Evolutionary conservation across 805 yeast species (phyloP), one percentile per base, ranked within the genome.

Genomic region (Monosporozyma unispora): DNA sequence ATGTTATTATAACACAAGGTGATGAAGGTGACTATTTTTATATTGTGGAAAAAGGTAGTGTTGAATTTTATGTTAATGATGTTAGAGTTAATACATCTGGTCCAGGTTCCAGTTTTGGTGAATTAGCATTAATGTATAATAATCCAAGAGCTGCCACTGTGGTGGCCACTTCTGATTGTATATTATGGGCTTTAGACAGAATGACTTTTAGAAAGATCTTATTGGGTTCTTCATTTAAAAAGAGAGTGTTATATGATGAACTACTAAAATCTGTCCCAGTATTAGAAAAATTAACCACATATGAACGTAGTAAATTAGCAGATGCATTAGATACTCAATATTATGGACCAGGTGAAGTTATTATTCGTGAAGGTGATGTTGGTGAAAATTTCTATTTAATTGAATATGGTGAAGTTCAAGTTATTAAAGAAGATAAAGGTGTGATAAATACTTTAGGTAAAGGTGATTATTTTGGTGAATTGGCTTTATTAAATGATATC

Each of bases 81-180:
- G 64, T 76, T 42, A 77, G 80, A 60, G 91, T 89, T 37, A 82
- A 79, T 62, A 73, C 84, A 1, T 77, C 87, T n/a, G 84, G 87
- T 9, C 81, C 87, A 38, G 97, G 98, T 6, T 80, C 95, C 4
- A 82, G 91, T 43, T 93, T 93, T 69, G 99, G 99, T 63, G 99
- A 93, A 69, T 77, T 93, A 61, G 99, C 99, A 3, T 76, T 93
- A 59, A 89, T 93, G 96, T 91, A 93, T 72, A 91, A 93, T 67
- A 82, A 96, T 18, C 97, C 97, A 53, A 82, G 99, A 70, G 98
- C 98, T 7, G 98, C 98, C 9, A 88, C 98, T 1, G 97, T 87
- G 1, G 60, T 76, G 25, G 90, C 96, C 9, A 67, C 73, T 22
- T 75, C 85, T 7, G 87, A 84, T 52, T 76, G 84, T 59, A 79